phyloP scores from a whole-genome alignment of 2,329 filamentous ascomycete genomes.

The Nemania serpens region DNA sequence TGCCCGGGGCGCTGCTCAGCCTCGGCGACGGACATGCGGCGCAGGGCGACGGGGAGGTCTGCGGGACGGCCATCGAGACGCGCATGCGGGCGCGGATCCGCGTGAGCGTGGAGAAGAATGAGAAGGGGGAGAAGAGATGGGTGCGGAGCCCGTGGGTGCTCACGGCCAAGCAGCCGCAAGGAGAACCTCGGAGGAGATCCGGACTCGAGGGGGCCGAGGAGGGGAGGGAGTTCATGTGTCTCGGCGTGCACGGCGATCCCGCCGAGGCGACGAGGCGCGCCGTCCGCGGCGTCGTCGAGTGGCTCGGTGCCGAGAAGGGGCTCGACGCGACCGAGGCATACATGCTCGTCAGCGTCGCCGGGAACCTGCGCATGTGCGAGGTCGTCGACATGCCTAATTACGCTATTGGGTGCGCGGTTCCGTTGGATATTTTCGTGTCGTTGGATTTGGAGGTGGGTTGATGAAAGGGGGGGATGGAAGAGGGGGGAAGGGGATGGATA shows the following conservation, averaged over 20 bases:
- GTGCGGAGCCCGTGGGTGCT: constrained; percentile 54
- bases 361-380: constrained; percentile 56
- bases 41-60: constrained; percentile 45
- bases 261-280: constrained; percentile 55
- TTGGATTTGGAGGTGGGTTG: background rate
- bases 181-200: no score
- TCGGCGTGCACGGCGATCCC: constrained; percentile 54
- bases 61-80: constrained; percentile 61
- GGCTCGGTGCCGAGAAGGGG: constrained; percentile 52
- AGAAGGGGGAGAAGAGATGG: constrained; percentile 49
- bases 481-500: no score
- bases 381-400: constrained; percentile 60
- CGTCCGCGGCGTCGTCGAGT: constrained; percentile 52
- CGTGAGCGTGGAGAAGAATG: constrained; percentile 50
- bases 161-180: constrained; percentile 32
- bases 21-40: constrained; percentile 55
- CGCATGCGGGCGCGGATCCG: constrained; percentile 53
- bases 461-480: no score
- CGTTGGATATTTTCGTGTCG: constrained; percentile 50
- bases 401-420: constrained; percentile 54
- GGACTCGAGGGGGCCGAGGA: constrained; percentile 8
- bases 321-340: constrained; percentile 51
- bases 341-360: constrained; percentile 56
- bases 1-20: constrained; percentile 55
- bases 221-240: constrained; percentile 48